A percentile compares a stretch with the other conserved stretches of the same genome.
These are phyloP conservation scores for Solanum hybrid DNA, from an alignment of 305 asterid species.

Conservation along the genomic window DNA sequence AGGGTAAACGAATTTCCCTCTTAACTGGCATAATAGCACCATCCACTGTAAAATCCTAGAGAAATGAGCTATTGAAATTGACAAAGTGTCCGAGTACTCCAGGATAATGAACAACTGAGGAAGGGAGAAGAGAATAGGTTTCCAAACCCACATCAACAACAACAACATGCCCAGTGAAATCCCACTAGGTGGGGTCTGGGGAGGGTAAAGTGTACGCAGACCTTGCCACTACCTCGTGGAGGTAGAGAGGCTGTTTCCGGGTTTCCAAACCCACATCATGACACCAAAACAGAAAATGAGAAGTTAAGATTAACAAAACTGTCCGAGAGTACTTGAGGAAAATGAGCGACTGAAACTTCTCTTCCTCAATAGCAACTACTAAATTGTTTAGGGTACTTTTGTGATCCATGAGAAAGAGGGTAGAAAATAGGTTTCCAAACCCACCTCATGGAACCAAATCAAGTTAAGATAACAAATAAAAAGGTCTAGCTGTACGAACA, in stretches of 20 bases:
- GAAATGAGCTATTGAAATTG: neutral
- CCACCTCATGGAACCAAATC: neutral
- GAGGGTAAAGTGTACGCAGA: too few species aligned
- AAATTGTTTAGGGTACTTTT: neutral
- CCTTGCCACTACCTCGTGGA: too few species aligned
- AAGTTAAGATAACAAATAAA: neutral
- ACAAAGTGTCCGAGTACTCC: neutral
- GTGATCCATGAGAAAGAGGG: neutral
- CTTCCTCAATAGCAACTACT: neutral
- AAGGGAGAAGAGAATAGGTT: neutral
- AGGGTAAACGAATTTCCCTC: neutral
- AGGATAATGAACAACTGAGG: neutral
- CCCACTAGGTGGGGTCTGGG: too few species aligned
- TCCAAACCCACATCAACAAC: neutral
- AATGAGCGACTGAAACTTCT: neutral
- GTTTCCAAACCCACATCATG: neutral
- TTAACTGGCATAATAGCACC: neutral
- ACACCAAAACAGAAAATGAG: neutral
- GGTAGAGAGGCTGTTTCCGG: too few species aligned
- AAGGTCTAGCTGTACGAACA: neutral
- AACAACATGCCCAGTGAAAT: too few species aligned
- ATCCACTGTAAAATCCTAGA: neutral
- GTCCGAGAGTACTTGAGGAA: neutral
- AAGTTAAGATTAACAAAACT: neutral
- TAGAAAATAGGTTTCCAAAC: neutral